Percentiles rank a stretch among this genome's conserved stretches.
Conservation (phyloP, 1,284 basidiomycete species). For the Leccinum laetum region DNA sequence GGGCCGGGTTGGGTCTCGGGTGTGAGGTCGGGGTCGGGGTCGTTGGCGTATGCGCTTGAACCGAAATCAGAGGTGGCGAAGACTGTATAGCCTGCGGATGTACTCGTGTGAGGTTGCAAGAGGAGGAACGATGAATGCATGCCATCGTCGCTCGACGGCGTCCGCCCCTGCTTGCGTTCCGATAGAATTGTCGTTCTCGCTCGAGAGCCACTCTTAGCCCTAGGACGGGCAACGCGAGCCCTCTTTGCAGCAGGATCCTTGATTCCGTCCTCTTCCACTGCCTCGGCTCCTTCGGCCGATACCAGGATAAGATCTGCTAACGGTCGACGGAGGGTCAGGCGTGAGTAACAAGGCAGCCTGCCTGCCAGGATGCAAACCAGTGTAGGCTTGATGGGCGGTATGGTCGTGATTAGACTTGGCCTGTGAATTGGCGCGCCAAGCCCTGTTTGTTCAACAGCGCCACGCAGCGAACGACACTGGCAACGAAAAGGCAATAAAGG, state of each 20-base stretch:
- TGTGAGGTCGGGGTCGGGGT: conserved; percentile 41
- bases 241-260: conserved; percentile 23
- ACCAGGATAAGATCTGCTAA: conserved; percentile 9
- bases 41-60: conserved; percentile 86
- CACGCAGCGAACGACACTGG: too few relatives aligned
- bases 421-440: neutral
- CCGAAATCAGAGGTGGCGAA: conserved; percentile 76
- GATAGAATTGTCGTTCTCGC: conserved; percentile 11
- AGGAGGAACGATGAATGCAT: conserved; percentile 16
- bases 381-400: conserved; percentile 8
- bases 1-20: conserved; percentile 22
- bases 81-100: conserved; percentile 54
- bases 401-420: conserved; percentile 3
- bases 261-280: conserved; percentile 14
- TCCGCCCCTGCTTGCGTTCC: neutral
- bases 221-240: conserved; percentile 19
- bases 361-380: neutral
- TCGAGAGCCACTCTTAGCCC: conserved; percentile 26
- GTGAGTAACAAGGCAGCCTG: conserved; percentile 20
- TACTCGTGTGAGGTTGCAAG: neutral
- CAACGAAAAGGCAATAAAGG: too few relatives aligned
- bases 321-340: conserved; percentile 11
- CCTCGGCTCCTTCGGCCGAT: conserved; percentile 16
- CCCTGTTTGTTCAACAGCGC: too few relatives aligned
- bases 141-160: conserved; percentile 16